These are phyloP conservation scores for Pichia sp. DNA, from an alignment of 1,139 yeast genomes.

Conservation along the genomic window DNA sequence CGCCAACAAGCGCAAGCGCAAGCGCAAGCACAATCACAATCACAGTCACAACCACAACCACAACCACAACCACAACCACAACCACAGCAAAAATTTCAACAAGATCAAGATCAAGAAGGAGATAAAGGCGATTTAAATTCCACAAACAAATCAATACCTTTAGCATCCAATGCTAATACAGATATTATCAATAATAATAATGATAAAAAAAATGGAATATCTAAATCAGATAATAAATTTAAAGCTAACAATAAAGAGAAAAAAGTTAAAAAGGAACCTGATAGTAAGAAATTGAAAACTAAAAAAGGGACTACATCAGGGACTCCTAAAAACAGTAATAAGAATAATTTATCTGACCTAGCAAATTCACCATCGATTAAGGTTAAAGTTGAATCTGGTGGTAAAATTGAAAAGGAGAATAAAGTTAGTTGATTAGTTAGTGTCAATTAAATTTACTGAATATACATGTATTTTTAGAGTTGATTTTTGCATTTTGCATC, in stretches of 20 bases:
- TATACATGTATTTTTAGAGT: neutral
- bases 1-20: conserved; percentile 29
- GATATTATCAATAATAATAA: neutral
- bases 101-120: conserved; percentile 11
- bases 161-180: neutral
- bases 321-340: conserved; percentile 7
- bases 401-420: conserved; percentile 10
- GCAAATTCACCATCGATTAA: conserved; percentile 9
- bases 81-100: conserved; percentile 32
- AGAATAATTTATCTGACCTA: conserved; percentile 5
- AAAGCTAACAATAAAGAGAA: conserved; percentile 8
- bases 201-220: neutral
- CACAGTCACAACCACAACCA: conserved; percentile 26
- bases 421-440: neutral
- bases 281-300: conserved; percentile 4
- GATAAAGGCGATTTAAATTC: no score
- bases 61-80: conserved; percentile 36
- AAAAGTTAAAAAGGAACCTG: conserved; percentile 10
- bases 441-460: neutral
- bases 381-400: conserved; percentile 8
- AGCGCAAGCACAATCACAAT: conserved; percentile 38
- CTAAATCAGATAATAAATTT: no score
- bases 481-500: neutral
- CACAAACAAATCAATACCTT: neutral
- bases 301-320: neutral